Evolutionary conservation across 768 basidiomycete species (phyloP), one percentile per base, ranked within the genome.

Genomic region (Hygrophorus pudorinus): DNA sequence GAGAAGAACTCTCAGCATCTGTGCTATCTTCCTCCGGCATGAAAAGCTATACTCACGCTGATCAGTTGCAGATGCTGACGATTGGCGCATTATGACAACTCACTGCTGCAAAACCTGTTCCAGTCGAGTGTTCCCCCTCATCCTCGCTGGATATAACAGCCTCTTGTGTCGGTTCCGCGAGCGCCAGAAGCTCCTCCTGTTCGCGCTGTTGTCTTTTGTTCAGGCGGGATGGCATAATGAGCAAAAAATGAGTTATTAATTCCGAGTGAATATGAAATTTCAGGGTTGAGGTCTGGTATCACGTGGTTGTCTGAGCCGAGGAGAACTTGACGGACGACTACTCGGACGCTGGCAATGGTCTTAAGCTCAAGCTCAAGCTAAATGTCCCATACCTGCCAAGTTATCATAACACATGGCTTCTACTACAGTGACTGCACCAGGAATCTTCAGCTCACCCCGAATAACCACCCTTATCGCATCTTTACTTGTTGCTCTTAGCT

Each of bases 191-290:
- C 51, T 93, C 87, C 47, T 91, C 87, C 17, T 79, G 71, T 55
- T 90, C 87, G 37, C 90, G 68, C 55, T 92, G 86, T 60, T 91
- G 89, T 38, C 91, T 73, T 63, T 89, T 93, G 63, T 78, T 92
- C 31, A 83, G 63, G 49, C 84, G 71, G 16, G 83, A 78, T 45
- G 83, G 70, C 85, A 85, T 87, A 28, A n/a, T 7, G 6, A n/a
- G 12, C n/a, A n/a, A n/a, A n/a, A n/a, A n/a, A n/a, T n/a, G n/a
- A n/a, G n/a, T n/a, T n/a, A n/a, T n/a, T n/a, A n/a, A n/a, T n/a
- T n/a, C n/a, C n/a, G n/a, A n/a, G n/a, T n/a, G n/a, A n/a, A n/a
- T n/a, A n/a, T n/a, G n/a, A n/a, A n/a, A n/a, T n/a, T n/a, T 12
- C 4, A 20, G 37, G 37, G 37, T 38, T 38, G 16, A 21, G 37